These are phyloP conservation scores for Candida boidinii DNA, from an alignment of 805 yeast species.

Conservation along the genomic window DNA sequence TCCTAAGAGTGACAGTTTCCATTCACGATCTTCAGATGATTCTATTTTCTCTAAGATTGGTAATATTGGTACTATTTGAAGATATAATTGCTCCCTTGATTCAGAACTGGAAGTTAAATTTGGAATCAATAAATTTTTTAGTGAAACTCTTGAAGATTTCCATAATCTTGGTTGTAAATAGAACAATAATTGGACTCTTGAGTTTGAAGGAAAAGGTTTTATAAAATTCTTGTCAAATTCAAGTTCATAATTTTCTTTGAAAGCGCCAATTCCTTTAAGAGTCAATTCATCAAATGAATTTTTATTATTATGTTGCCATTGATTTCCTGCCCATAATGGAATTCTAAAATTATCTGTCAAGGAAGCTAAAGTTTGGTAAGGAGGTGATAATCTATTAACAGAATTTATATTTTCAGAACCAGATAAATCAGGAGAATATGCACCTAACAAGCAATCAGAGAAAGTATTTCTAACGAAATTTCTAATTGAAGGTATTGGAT, in stretches of 20 bases:
- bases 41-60: constrained; percentile 39
- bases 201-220: too few species aligned
- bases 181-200: constrained; percentile 52
- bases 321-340: constrained; percentile 25
- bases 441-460: constrained; percentile 33
- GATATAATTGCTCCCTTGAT: constrained; percentile 39
- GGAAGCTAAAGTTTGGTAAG: too few species aligned
- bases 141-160: constrained; percentile 37
- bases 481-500: constrained; percentile 30
- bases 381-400: too few species aligned
- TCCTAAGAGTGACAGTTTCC: constrained; percentile 26
- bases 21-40: constrained; percentile 38
- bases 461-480: constrained; percentile 30
- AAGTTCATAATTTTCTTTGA: too few species aligned
- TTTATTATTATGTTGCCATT: constrained; percentile 5
- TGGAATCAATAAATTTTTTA: constrained; percentile 46
- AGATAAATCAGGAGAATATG: constrained; percentile 25
- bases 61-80: constrained; percentile 50
- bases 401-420: too few species aligned
- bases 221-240: too few species aligned
- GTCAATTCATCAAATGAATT: background rate
- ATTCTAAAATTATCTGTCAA: constrained; percentile 26
- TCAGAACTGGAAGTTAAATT: constrained; percentile 42
- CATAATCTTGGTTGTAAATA: constrained; percentile 53
- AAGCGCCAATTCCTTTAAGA: too few species aligned